These are phyloP conservation scores for Laburnicola sp. DNA, from an alignment of 2,329 filamentous ascomycete species.

Conservation along the genomic window DNA sequence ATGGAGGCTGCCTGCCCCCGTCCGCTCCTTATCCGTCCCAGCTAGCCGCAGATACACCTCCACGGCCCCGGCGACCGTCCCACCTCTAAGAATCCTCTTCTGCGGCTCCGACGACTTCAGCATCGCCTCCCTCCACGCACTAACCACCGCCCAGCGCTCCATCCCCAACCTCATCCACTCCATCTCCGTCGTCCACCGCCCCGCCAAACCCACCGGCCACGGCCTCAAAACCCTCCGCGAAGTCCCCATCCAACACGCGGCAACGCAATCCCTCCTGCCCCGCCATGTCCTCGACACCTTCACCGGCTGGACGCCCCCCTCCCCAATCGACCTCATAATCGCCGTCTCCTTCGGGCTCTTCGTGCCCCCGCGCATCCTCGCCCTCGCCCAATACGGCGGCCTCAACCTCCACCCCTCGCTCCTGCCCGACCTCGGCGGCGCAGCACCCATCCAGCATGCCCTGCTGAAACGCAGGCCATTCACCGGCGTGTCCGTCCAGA, in stretches of 20 bases:
- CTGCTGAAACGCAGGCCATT: slow-evolving; percentile 63
- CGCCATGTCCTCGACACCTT: slow-evolving; percentile 79
- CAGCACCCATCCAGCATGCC: slow-evolving; percentile 85
- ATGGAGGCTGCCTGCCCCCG: slow-evolving; percentile 26
- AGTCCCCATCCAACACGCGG: slow-evolving; percentile 71
- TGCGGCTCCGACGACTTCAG: slow-evolving; percentile 94
- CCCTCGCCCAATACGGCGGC: slow-evolving; percentile 74
- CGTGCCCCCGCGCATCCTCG: slow-evolving; percentile 75
- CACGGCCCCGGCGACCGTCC: not conserved
- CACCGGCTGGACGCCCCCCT: slow-evolving; percentile 66
- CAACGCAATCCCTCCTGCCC: slow-evolving; percentile 66
- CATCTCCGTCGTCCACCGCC: slow-evolving; percentile 83
- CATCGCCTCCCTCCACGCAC: slow-evolving; percentile 70
- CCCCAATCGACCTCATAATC: slow-evolving; percentile 70
- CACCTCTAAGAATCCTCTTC: slow-evolving; percentile 80
- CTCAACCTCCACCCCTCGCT: slow-evolving; percentile 93
- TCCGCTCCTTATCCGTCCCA: slow-evolving; percentile 23
- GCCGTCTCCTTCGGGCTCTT: slow-evolving; percentile 95
- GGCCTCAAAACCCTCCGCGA: slow-evolving; percentile 69
- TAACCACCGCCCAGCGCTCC: slow-evolving; percentile 62
- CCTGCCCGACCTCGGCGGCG: slow-evolving; percentile 81
- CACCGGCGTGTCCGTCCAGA: slow-evolving; percentile 85
- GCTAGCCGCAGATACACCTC: slow-evolving; percentile 17
- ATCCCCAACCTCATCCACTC: slow-evolving; percentile 55
- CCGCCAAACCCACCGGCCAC: slow-evolving; percentile 76